Evolutionary conservation across 2,329 filamentous ascomycete species (phyloP).

Genomic region (Rhexocercosporidium sp.): DNA sequence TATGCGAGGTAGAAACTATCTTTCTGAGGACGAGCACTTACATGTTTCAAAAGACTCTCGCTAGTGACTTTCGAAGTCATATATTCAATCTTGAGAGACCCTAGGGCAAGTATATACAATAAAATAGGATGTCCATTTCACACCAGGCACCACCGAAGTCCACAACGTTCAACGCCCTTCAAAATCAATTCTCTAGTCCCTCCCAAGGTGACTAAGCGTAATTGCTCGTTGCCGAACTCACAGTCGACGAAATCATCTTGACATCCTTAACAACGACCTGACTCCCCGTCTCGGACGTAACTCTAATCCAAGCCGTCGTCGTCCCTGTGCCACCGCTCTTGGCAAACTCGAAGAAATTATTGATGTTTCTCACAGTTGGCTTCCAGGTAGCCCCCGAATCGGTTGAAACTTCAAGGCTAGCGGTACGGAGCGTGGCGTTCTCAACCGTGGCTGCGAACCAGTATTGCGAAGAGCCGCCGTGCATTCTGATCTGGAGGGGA

Average conservation of each 20-base stretch:
- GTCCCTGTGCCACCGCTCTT: background rate
- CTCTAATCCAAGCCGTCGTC: background rate
- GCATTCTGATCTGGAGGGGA: background rate
- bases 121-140: too few species aligned
- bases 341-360: background rate
- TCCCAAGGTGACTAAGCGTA: too few species aligned
- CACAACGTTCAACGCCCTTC: too few species aligned
- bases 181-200: too few species aligned
- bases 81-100: too few species aligned
- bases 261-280: background rate
- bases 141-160: too few species aligned
- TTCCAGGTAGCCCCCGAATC: background rate
- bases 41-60: too few species aligned
- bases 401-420: background rate
- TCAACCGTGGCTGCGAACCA: background rate
- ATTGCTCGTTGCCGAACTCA: background rate
- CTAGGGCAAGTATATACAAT: too few species aligned
- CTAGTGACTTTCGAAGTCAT: too few species aligned
- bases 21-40: too few species aligned
- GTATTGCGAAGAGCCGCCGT: background rate
- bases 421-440: background rate
- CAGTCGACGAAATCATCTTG: background rate
- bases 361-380: background rate
- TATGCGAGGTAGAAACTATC: too few species aligned
- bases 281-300: background rate